Conservation (phyloP, 2,329 filamentous ascomycete genomes). For the Calonectria multiphialidica region DNA sequence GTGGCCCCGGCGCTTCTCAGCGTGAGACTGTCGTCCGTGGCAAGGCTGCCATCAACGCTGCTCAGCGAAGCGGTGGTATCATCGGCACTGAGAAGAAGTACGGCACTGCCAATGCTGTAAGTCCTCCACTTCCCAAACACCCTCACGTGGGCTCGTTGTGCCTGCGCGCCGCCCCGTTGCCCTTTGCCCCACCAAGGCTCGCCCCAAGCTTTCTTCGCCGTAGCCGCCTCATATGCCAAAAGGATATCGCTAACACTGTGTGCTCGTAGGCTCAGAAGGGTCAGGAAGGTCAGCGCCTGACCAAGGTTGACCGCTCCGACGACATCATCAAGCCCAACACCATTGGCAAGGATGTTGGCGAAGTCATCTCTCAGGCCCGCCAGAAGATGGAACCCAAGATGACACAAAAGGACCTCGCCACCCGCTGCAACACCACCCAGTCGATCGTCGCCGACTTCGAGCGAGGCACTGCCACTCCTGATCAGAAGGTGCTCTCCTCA, state of each 20-base stretch:
- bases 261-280: constrained; percentile 38
- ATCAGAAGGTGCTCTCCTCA: constrained; percentile 82
- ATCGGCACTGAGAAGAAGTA: constrained; percentile 94
- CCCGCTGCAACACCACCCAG: constrained; percentile 89
- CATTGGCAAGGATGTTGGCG: constrained; percentile 82
- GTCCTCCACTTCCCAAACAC: constrained; percentile 25
- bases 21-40: constrained; percentile 93
- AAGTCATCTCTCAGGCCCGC: constrained; percentile 84
- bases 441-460: constrained; percentile 88
- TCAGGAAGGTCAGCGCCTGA: constrained; percentile 90
- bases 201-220: not conserved
- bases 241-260: constrained; percentile 29
- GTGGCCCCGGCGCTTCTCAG: constrained; percentile 72
- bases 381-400: constrained; percentile 90
- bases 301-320: constrained; percentile 97
- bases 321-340: constrained; percentile 98
- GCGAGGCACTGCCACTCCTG: constrained; percentile 80
- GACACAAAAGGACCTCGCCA: constrained; percentile 91
- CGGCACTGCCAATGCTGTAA: constrained; percentile 75
- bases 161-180: not conserved
- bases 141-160: constrained; percentile 5
- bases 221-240: not conserved
- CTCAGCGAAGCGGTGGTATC: constrained; percentile 81
- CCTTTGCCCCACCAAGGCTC: constrained; percentile 3
- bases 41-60: constrained; percentile 87